phyloP scores from a whole-genome alignment of 257 asterid genomes.

The Ophiorrhiza pumila region DNA sequence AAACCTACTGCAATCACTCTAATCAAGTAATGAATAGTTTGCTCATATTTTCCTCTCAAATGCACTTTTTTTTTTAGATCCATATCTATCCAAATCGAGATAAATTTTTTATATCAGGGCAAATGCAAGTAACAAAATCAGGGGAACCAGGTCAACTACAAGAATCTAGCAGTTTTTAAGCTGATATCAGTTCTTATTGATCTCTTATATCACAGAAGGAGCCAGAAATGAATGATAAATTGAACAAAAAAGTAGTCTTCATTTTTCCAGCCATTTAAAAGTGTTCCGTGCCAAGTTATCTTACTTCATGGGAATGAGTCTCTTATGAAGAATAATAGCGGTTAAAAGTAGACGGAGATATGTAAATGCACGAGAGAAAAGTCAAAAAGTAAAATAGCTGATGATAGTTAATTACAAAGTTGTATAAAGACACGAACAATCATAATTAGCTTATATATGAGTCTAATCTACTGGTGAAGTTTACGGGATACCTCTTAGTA shows the following conservation, averaged over 20 bases:
- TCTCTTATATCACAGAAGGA: not conserved
- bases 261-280: not conserved
- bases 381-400: not conserved
- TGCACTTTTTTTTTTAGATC: not conserved
- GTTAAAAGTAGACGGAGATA: not conserved
- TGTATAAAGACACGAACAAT: not conserved
- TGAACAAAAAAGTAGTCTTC: not conserved
- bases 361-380: not conserved
- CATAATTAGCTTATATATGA: not conserved
- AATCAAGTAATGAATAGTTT: not conserved
- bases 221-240: not conserved
- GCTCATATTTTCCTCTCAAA: constrained; percentile 3
- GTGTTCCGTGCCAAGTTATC: not conserved
- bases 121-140: not conserved
- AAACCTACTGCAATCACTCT: not conserved
- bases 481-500: not conserved
- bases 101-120: not conserved
- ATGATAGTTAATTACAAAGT: not conserved
- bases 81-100: not conserved
- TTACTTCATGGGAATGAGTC: not conserved
- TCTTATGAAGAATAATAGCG: not conserved
- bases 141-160: not conserved
- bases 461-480: not conserved
- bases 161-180: not conserved
- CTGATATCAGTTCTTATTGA: not conserved